Evolutionary conservation across 2,329 filamentous ascomycete species (phyloP).

Genomic region (Orbilia blumenaviensis): DNA sequence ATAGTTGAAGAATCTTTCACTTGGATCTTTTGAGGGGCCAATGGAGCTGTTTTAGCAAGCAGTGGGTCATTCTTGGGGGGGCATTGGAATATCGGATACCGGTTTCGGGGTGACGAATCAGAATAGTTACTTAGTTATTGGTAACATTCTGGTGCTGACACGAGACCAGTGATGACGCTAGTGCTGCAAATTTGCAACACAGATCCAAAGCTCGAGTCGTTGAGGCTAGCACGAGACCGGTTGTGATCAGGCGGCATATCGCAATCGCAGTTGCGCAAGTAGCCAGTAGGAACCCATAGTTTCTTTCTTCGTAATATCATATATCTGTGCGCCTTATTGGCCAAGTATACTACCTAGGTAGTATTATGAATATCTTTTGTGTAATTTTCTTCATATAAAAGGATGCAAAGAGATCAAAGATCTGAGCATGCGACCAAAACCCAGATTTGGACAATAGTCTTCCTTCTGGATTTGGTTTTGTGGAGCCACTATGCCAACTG

Average conservation of each 20-base stretch:
- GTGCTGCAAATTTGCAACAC: constrained; percentile 58
- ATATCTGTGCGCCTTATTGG: background rate
- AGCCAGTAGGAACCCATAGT: background rate
- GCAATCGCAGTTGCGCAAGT: background rate
- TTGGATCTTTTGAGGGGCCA: constrained; percentile 68
- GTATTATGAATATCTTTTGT: too few species aligned
- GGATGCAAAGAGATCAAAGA: background rate
- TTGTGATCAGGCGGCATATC: background rate
- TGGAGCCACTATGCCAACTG: constrained; percentile 1
- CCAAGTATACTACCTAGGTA: too few species aligned
- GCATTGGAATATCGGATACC: too few species aligned
- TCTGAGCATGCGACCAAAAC: background rate
- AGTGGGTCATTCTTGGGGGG: too few species aligned
- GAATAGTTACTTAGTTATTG: background rate
- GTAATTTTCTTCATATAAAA: background rate
- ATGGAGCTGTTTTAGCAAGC: too few species aligned
- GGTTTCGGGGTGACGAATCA: background rate
- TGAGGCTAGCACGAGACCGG: background rate
- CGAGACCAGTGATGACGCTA: too few species aligned
- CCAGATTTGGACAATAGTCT: background rate
- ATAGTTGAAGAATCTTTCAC: constrained; percentile 72
- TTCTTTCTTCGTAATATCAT: background rate
- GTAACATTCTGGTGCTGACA: constrained; percentile 59
- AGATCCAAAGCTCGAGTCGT: background rate
- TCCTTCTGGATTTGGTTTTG: background rate